A percentile compares a stretch with the other conserved stretches of the same genome.
These are phyloP conservation scores for Neonectria coccinea DNA, from an alignment of 2,329 filamentous ascomycete species.

Conservation along the genomic window DNA sequence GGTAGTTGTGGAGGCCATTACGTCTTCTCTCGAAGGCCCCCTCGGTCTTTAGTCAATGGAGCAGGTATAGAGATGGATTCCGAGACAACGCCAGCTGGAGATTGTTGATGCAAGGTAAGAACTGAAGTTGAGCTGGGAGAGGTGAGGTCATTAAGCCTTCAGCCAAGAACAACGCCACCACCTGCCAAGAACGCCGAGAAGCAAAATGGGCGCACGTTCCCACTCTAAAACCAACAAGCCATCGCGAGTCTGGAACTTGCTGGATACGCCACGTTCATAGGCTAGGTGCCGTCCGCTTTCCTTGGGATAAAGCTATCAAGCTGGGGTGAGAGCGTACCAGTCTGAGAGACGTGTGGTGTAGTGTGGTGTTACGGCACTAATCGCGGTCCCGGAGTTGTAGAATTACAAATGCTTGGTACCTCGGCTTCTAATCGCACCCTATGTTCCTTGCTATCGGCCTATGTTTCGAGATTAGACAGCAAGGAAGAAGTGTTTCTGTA, in stretches of 20 bases:
- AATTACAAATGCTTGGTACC: background rate
- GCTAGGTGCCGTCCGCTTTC: background rate
- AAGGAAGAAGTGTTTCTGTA: background rate
- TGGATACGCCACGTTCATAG: conserved; percentile 4
- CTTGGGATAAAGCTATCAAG: background rate
- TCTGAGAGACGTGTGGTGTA: background rate
- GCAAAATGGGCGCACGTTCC: conserved; percentile 20
- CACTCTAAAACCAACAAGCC: conserved; percentile 12
- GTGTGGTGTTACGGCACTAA: no score
- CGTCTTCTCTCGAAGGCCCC: background rate
- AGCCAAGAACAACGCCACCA: conserved; percentile 15
- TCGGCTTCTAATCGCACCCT: background rate
- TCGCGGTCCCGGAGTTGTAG: no score
- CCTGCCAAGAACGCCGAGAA: conserved; percentile 24
- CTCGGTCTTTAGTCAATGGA: no score
- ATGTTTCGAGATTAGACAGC: background rate
- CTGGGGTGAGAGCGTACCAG: background rate
- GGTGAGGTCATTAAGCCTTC: conserved; percentile 18
- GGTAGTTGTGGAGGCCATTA: background rate
- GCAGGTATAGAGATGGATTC: no score
- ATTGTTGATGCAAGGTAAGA: background rate
- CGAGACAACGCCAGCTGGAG: background rate
- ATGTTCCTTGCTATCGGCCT: background rate
- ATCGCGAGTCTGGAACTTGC: conserved; percentile 17
- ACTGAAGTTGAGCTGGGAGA: conserved; percentile 11